These are phyloP conservation scores for Echeveria elegans DNA, from an alignment of 164 flowering plant species.

Conservation along the genomic window DNA sequence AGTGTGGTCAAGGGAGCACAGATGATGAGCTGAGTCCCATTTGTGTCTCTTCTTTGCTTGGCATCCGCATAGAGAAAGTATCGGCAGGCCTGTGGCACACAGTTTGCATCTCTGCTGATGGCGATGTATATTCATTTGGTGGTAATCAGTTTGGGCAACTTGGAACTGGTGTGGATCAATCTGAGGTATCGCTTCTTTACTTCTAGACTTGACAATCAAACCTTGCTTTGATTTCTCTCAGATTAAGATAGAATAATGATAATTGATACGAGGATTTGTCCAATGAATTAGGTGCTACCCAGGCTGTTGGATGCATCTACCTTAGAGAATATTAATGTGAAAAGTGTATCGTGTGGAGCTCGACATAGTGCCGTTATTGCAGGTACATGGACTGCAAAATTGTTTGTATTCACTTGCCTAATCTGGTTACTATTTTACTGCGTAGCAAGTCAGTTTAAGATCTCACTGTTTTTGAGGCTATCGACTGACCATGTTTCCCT, in stretches of 20 bases:
- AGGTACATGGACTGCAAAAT: slow-evolving; percentile 28
- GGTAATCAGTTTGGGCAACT: slow-evolving; percentile 99
- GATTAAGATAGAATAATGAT: too few relatives aligned
- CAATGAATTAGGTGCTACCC: slow-evolving; percentile 55
- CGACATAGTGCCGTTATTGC: slow-evolving; percentile 77
- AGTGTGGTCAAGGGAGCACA: slow-evolving; percentile 99
- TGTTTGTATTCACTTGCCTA: neutral
- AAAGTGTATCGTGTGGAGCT: slow-evolving; percentile 80
- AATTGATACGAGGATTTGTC: neutral
- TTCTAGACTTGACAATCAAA: neutral
- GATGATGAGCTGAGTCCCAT: slow-evolving; percentile 86
- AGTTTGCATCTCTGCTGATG: slow-evolving; percentile 73
- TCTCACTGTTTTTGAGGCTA: too few relatives aligned
- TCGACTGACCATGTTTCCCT: too few relatives aligned
- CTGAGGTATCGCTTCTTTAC: slow-evolving; percentile 52
- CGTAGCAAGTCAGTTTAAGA: neutral
- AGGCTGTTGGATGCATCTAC: slow-evolving; percentile 74
- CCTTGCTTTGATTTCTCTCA: neutral
- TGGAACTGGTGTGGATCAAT: slow-evolving; percentile 92
- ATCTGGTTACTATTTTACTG: neutral
- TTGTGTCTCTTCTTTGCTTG: slow-evolving; percentile 81
- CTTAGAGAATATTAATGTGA: slow-evolving; percentile 56
- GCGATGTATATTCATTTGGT: slow-evolving; percentile 88
- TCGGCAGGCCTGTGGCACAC: slow-evolving; percentile 98
- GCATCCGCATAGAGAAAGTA: slow-evolving; percentile 57